Conservation (phyloP, 2,329 filamentous ascomycete species). For the Epichloe amarillans region DNA sequence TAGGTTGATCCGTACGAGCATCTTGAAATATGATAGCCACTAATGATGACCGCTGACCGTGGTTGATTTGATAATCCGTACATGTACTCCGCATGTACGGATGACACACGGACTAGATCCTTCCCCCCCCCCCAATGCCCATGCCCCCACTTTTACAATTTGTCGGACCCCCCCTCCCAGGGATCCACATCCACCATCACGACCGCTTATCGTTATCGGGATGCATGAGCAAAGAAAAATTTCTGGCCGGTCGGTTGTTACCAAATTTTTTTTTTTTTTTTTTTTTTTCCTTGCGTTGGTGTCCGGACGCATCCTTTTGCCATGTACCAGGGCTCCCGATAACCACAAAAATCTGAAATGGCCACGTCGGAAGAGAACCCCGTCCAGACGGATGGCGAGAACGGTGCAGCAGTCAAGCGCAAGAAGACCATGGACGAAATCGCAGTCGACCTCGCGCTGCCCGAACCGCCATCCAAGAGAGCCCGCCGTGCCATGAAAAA, state of each 20-base stretch:
- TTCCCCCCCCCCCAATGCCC: too few species aligned
- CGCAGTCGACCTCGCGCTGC: constrained; percentile 78
- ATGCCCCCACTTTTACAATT: neutral
- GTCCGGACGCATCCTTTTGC: neutral
- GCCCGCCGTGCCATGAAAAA: constrained; percentile 84
- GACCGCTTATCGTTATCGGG: neutral
- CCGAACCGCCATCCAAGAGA: constrained; percentile 91
- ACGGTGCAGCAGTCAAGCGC: constrained; percentile 40
- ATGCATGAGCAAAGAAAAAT: neutral
- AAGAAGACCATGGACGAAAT: constrained; percentile 64
- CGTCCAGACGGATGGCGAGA: constrained; percentile 2
- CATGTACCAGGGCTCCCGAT: neutral
- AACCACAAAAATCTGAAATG: constrained; percentile 3
- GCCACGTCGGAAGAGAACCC: constrained; percentile 6
- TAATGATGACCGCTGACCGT: too few species aligned
- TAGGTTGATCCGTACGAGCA: too few species aligned
- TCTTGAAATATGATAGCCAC: too few species aligned
- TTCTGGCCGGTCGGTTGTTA: neutral
- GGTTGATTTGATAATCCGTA: too few species aligned
- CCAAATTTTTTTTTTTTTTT: neutral
- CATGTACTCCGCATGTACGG: too few species aligned
- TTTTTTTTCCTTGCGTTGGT: too few species aligned
- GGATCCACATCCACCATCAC: neutral
- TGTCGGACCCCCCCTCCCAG: neutral
- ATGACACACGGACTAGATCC: neutral